Evolutionary conservation across 768 basidiomycete species (phyloP).

Genomic region (Lactarius hengduanensis): DNA sequence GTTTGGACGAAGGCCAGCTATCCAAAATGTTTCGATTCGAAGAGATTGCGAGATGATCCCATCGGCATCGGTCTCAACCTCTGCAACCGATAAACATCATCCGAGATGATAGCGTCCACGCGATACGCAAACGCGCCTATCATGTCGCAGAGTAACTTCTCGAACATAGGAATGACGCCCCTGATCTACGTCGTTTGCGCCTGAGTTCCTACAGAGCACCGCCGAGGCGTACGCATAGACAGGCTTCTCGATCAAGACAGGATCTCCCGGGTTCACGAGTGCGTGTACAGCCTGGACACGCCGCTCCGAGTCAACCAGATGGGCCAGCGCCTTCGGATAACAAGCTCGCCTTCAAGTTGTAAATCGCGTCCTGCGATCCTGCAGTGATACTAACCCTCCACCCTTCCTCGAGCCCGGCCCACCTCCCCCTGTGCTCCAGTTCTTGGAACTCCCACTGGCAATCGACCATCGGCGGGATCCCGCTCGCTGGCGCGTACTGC

Average conservation of each 20-base stretch:
- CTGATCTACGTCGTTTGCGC: too few relatives aligned
- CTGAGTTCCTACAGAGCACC: too few relatives aligned
- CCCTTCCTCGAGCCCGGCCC: slow-evolving; percentile 44
- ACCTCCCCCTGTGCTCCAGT: slow-evolving; percentile 58
- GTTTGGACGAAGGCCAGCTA: too few relatives aligned
- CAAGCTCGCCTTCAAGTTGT: slow-evolving; percentile 66
- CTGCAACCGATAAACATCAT: too few relatives aligned
- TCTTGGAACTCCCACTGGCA: slow-evolving; percentile 77
- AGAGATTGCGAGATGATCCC: too few relatives aligned
- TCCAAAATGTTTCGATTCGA: too few relatives aligned
- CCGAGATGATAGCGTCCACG: too few relatives aligned
- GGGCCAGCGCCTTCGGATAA: too few relatives aligned
- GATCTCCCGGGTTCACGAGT: slow-evolving; percentile 75
- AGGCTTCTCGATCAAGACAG: slow-evolving; percentile 79
- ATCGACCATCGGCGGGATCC: slow-evolving; percentile 56
- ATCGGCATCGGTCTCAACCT: too few relatives aligned
- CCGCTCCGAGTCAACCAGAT: slow-evolving; percentile 1
- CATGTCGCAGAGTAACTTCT: too few relatives aligned
- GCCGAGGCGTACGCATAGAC: slow-evolving; percentile 60
- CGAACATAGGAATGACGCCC: too few relatives aligned
- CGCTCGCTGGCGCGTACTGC: slow-evolving; percentile 76
- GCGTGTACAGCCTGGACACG: slow-evolving; percentile 59
- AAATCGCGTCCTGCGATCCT: slow-evolving; percentile 88
- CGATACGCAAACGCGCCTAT: too few relatives aligned
- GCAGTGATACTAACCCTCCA: slow-evolving; percentile 79